phyloP scores from a whole-genome alignment of 169 alveolate species.

The Eimeria falciformis region DNA sequence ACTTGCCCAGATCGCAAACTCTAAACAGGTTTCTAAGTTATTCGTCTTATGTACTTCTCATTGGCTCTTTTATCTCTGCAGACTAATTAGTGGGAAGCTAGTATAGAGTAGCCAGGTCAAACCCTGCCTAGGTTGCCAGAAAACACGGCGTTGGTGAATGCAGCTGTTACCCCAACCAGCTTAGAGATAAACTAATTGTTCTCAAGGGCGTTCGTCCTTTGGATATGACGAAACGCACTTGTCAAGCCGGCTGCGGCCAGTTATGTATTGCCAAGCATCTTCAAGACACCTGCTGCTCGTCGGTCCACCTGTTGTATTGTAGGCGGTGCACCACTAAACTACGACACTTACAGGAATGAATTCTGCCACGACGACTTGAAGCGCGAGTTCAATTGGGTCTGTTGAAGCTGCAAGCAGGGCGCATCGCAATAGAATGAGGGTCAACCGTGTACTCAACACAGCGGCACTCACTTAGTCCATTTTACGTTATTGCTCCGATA shows the following conservation, averaged over 20 bases:
- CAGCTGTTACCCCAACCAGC: neutral
- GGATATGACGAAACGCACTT: neutral
- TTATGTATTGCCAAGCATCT: no score
- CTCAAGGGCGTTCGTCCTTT: neutral
- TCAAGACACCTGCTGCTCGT: no score
- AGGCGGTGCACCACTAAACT: no score
- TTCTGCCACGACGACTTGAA: conserved; percentile 69
- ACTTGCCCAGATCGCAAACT: conserved; percentile 12
- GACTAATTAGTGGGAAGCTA: neutral
- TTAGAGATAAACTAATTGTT: neutral
- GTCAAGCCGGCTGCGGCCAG: neutral
- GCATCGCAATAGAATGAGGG: neutral
- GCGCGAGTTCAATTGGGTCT: conserved; percentile 39
- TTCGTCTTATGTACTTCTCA: no score
- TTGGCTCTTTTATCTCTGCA: no score
- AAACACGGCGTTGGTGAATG: neutral
- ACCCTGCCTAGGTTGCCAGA: neutral
- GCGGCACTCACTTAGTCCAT: neutral
- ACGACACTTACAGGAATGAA: conserved; percentile 32
- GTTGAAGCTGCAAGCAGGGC: conserved; percentile 35
- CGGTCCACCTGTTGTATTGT: no score
- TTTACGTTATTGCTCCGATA: neutral
- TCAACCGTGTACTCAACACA: neutral
- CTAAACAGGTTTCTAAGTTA: conserved; percentile 19
- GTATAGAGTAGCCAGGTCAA: neutral